Evolutionary conservation across 2,329 filamentous ascomycete genomes (phyloP), one percentile per base, ranked within the genome.

Genomic region (Cryphonectria radicalis): DNA sequence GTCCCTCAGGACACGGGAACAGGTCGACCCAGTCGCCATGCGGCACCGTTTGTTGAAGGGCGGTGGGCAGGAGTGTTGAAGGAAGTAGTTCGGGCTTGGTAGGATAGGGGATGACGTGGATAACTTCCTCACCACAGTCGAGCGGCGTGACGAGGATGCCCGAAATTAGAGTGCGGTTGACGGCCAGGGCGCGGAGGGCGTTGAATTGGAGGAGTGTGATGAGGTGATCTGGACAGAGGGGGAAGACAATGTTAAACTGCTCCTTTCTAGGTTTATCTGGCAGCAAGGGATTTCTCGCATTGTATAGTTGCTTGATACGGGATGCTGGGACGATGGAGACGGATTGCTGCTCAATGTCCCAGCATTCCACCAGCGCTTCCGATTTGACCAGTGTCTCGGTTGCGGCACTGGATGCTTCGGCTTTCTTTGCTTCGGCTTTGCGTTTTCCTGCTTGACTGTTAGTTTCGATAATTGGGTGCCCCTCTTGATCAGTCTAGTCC

Each of bases 11-110:
- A 71, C 70, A 78, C 1, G 83, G 82, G 60, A 82, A 78, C 35
- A 82, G 28, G 75, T 84, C 82, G 72, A 85, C 81, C 82, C 83
- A 84, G 72, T 78, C 77, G 46, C 74, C 76, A 72, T 84, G 82
- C 37, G 76, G 77, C 17, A 79, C 75, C 19, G 76, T 80, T 67
- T 79, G 79, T 71, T 85, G 83, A 64, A 83, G 78, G 32, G 60
- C 43, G 5, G 82, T 85, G 11, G 83, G 82, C 6, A 78, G 68
- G 5, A 84, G 78, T 50, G 78, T 25, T 42, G 77, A 57, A 67
- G 81, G 81, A 57, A 82, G 57, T 43, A 76, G 66, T 64, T 76
- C 70, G 19, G 78, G 76, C 19, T 76, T 75, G 64, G 68, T 67
- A 55, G 77, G 80, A 72, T 76, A 79, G n/a, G 78, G 76, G 32